A percentile compares a stretch with the other conserved stretches of the same genome.
Evolutionary conservation across 2,329 filamentous ascomycete genomes (phyloP).

Genomic region (Cladosporium colombiae): DNA sequence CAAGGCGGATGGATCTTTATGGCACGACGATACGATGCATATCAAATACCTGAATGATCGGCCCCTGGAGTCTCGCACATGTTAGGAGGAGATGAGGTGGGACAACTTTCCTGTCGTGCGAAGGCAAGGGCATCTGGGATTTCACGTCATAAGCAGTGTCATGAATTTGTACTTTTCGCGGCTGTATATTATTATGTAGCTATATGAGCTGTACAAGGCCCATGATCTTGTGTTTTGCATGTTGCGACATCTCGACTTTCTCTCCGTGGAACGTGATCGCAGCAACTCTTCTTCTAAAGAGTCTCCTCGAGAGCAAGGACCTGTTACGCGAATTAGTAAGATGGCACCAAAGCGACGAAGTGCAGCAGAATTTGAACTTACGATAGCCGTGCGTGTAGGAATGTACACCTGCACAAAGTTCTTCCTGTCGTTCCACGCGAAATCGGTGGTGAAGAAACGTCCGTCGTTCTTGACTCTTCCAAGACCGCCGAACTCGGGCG

Average conservation of each 20-base stretch:
- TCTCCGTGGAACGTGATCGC: neutral
- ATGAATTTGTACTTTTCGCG: neutral
- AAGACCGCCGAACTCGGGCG: slow-evolving; percentile 74
- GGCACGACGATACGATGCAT: neutral
- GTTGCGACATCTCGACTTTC: neutral
- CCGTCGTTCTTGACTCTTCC: slow-evolving; percentile 76
- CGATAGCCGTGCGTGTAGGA: slow-evolving; percentile 78
- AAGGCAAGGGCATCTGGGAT: neutral
- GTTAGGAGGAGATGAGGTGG: neutral
- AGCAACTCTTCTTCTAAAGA: neutral
- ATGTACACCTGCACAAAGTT: slow-evolving; percentile 95
- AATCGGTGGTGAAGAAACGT: slow-evolving; percentile 86
- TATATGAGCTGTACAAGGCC: slow-evolving; percentile 2
- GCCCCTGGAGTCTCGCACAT: neutral
- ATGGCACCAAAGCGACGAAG: neutral
- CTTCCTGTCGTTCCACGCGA: slow-evolving; percentile 84
- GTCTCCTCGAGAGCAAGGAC: slow-evolving; percentile 18
- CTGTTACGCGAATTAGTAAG: neutral
- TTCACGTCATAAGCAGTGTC: neutral
- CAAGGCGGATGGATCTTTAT: neutral
- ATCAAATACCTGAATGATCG: neutral
- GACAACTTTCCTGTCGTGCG: neutral
- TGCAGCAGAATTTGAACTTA: slow-evolving; percentile 48
- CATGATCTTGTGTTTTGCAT: neutral
- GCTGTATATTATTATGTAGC: slow-evolving; percentile 5